These are phyloP conservation scores for Rhizopus microsporus DNA, from an alignment of 371 early-diverging fungal genomes.

Conservation along the genomic window DNA sequence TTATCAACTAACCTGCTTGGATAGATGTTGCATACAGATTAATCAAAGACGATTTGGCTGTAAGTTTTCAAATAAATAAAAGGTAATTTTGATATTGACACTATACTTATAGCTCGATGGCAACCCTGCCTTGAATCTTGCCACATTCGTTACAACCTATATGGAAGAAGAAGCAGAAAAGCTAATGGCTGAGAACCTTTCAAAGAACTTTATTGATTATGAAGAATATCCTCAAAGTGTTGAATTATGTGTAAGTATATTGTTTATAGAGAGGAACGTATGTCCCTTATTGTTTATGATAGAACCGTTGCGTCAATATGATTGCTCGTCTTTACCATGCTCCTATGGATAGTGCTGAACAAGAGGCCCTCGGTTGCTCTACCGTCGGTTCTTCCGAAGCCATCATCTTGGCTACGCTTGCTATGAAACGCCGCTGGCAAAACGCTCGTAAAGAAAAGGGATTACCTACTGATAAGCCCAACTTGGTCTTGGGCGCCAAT, in stretches of 20 bases:
- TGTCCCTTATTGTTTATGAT: slow-evolving; percentile 10
- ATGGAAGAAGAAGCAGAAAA: slow-evolving; percentile 70
- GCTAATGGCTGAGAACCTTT: slow-evolving; percentile 66
- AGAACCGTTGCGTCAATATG: slow-evolving; percentile 73
- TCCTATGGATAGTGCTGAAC: slow-evolving; percentile 32
- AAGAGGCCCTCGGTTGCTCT: slow-evolving; percentile 58
- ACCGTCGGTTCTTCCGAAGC: slow-evolving; percentile 80
- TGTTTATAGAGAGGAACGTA: not conserved
- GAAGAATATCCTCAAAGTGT: slow-evolving; percentile 69
- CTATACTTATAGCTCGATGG: slow-evolving; percentile 55
- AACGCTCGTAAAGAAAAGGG: slow-evolving; percentile 51
- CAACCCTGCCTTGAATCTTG: slow-evolving; percentile 74
- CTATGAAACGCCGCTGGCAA: slow-evolving; percentile 78
- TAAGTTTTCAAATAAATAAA: slow-evolving; percentile 15
- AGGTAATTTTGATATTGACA: not conserved
- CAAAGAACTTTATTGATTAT: slow-evolving; percentile 73
- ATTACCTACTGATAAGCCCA: slow-evolving; percentile 64
- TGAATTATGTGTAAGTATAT: slow-evolving; percentile 39
- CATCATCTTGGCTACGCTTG: slow-evolving; percentile 68
- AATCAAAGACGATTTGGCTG: slow-evolving; percentile 47
- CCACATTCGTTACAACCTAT: slow-evolving; percentile 70
- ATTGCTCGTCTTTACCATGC: slow-evolving; percentile 69
- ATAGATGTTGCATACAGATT: slow-evolving; percentile 47
- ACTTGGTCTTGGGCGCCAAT: slow-evolving; percentile 71
- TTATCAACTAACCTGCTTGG: not conserved